Percentiles rank a stretch among this genome's conserved stretches.
phyloP scores from a whole-genome alignment of 768 basidiomycete species.

The Clavulina sp. region DNA sequence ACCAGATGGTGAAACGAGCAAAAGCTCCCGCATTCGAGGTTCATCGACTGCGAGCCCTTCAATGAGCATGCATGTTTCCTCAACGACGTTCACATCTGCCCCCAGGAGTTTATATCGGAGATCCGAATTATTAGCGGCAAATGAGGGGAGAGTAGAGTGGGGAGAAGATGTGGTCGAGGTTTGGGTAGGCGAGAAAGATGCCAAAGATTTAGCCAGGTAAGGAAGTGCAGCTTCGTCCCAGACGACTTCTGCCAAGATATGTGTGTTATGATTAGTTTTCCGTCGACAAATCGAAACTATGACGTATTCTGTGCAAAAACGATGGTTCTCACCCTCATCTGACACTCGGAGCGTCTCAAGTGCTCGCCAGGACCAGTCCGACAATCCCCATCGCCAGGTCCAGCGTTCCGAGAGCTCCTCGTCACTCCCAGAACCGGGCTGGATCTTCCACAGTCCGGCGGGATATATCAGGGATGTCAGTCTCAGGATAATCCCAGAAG shows the following conservation, averaged over 20 bases:
- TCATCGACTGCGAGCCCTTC: conserved; percentile 66
- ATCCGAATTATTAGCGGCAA: conserved; percentile 10
- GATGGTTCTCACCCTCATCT: conserved; percentile 48
- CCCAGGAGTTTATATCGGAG: conserved; percentile 9
- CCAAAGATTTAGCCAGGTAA: conserved; percentile 38
- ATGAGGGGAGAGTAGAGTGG: conserved; percentile 24
- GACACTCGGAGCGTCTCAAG: conserved; percentile 41
- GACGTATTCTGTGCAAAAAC: too few relatives aligned
- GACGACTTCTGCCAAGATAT: conserved; percentile 26
- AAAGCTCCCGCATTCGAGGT: conserved; percentile 52
- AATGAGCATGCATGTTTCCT: conserved; percentile 55
- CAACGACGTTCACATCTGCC: conserved; percentile 52
- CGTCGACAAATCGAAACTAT: neutral
- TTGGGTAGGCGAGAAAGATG: conserved; percentile 43
- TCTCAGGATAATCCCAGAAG: conserved; percentile 48
- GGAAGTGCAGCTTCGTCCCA: conserved; percentile 49
- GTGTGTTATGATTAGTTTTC: conserved; percentile 3
- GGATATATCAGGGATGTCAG: conserved; percentile 55
- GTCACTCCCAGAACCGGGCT: conserved; percentile 13
- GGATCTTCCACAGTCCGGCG: conserved; percentile 39
- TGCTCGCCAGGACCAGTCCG: conserved; percentile 62
- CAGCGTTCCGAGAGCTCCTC: conserved; percentile 33
- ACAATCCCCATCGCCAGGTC: conserved; percentile 43
- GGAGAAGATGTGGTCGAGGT: too few relatives aligned
- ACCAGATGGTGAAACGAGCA: conserved; percentile 31